Evolutionary conservation across 1,284 basidiomycete genomes (phyloP).

Genomic region (Ceratobasidium papillatum): DNA sequence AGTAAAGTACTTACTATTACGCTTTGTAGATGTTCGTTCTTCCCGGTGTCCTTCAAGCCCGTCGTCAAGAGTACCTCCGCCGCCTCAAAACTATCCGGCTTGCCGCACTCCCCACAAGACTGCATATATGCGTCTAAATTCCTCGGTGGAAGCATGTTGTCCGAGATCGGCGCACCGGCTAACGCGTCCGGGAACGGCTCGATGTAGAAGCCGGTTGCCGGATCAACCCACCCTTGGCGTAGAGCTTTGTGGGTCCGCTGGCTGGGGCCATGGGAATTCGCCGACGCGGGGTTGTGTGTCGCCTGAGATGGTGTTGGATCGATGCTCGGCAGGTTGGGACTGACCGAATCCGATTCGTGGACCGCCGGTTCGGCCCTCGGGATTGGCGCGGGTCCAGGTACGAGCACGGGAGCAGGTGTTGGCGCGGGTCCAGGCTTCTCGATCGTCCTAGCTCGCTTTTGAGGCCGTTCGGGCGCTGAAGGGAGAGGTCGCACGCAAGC

Average conservation of each 20-base stretch:
- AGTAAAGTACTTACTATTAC: background rate
- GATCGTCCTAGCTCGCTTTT: background rate
- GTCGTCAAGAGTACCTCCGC: background rate
- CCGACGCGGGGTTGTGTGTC: too few species aligned
- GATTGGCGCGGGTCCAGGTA: too few species aligned
- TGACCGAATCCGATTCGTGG: too few species aligned
- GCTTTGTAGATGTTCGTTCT: conserved; percentile 5
- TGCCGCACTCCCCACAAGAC: background rate
- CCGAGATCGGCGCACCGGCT: background rate
- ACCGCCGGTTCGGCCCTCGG: too few species aligned
- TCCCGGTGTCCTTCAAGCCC: background rate
- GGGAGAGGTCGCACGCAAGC: background rate
- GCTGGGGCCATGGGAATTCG: too few species aligned
- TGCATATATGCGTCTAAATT: conserved; percentile 8
- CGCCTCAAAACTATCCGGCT: background rate
- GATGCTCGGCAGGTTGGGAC: too few species aligned
- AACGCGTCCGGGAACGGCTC: background rate
- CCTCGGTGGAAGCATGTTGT: background rate
- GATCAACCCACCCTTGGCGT: too few species aligned
- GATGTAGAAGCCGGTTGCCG: background rate
- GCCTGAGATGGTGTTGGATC: too few species aligned
- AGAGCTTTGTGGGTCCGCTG: too few species aligned
- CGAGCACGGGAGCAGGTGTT: too few species aligned
- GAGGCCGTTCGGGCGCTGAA: background rate
- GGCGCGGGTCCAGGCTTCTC: too few species aligned